These are phyloP conservation scores for Fusarium sublunatum DNA, from an alignment of 2,329 filamentous ascomycete genomes.

Conservation along the genomic window DNA sequence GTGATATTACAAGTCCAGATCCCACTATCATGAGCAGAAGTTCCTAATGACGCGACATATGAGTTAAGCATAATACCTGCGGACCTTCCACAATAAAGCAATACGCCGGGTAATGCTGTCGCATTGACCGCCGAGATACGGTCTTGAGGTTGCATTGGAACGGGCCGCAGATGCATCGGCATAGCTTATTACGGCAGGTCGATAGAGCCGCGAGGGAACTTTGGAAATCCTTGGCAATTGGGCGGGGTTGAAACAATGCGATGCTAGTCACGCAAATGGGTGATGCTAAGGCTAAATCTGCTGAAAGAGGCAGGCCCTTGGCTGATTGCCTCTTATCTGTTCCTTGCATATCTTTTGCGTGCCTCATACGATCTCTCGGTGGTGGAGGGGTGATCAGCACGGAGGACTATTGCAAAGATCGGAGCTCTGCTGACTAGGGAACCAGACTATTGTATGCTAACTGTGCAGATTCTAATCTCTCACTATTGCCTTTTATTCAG, in stretches of 20 bases:
- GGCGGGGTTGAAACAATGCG: slow-evolving; percentile 20
- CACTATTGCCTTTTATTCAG: too few relatives aligned
- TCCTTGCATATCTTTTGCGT: too few relatives aligned
- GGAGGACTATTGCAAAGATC: too few relatives aligned
- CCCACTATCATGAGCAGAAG: slow-evolving; percentile 14
- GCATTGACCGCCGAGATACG: slow-evolving; percentile 1
- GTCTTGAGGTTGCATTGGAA: slow-evolving; percentile 14
- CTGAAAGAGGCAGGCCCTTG: too few relatives aligned
- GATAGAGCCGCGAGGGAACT: slow-evolving; percentile 19
- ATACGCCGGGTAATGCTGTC: slow-evolving; percentile 19
- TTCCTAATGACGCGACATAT: slow-evolving; percentile 12
- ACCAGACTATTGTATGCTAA: too few relatives aligned
- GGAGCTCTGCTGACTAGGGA: too few relatives aligned
- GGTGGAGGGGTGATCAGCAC: too few relatives aligned
- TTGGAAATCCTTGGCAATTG: slow-evolving; percentile 31
- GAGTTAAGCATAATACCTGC: slow-evolving; percentile 12
- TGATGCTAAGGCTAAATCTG: too few relatives aligned
- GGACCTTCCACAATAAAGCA: slow-evolving; percentile 34
- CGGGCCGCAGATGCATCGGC: slow-evolving; percentile 35
- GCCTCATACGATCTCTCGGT: too few relatives aligned
- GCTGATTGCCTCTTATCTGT: too few relatives aligned
- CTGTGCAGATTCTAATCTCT: too few relatives aligned
- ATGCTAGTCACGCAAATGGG: too few relatives aligned
- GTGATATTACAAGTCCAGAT: background rate
- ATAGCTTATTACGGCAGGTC: slow-evolving; percentile 36